Percentiles rank a stretch among this genome's conserved stretches.
Evolutionary conservation across 108 stramenopile genomes (phyloP).

Genomic region (Fistulifera pelliculosa): DNA sequence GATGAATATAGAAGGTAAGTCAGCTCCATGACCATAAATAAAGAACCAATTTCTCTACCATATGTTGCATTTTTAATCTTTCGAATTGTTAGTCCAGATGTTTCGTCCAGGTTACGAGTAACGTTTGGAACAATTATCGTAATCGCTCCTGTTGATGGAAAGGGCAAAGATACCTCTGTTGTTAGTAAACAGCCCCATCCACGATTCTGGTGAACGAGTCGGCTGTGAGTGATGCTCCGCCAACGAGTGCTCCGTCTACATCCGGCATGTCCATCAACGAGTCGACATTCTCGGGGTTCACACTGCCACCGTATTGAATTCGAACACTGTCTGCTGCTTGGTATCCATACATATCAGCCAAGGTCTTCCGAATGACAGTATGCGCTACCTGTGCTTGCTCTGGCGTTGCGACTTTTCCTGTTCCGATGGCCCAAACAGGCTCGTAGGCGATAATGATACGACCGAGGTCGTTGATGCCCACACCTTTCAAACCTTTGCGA

Average conservation of each 20-base stretch:
- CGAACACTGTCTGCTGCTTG: slow-evolving; percentile 61
- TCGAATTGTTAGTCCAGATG: too few relatives aligned
- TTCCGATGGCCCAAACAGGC: slow-evolving; percentile 97
- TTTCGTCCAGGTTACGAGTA: too few relatives aligned
- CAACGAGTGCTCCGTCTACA: slow-evolving; percentile 95
- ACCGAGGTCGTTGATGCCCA: slow-evolving; percentile 61
- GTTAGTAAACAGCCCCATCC: slow-evolving; percentile 19
- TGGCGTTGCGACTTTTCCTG: slow-evolving; percentile 85
- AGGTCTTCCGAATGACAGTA: slow-evolving; percentile 59
- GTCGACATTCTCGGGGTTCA: slow-evolving; percentile 86
- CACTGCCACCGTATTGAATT: slow-evolving; percentile 93
- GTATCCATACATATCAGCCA: slow-evolving; percentile 70
- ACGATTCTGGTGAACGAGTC: slow-evolving; percentile 88
- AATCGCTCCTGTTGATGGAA: too few relatives aligned
- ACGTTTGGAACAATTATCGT: too few relatives aligned
- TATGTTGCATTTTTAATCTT: too few relatives aligned
- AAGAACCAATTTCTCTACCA: too few relatives aligned
- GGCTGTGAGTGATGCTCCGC: slow-evolving; percentile 85
- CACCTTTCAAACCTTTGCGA: slow-evolving; percentile 71
- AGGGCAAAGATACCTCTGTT: too few relatives aligned
- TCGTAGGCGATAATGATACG: slow-evolving; percentile 96
- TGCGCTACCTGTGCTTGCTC: slow-evolving; percentile 58
- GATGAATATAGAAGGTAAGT: too few relatives aligned
- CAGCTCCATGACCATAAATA: too few relatives aligned
- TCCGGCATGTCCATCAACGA: slow-evolving; percentile 86